Conservation (phyloP, 768 basidiomycete species). For the Suillus placidus region DNA sequence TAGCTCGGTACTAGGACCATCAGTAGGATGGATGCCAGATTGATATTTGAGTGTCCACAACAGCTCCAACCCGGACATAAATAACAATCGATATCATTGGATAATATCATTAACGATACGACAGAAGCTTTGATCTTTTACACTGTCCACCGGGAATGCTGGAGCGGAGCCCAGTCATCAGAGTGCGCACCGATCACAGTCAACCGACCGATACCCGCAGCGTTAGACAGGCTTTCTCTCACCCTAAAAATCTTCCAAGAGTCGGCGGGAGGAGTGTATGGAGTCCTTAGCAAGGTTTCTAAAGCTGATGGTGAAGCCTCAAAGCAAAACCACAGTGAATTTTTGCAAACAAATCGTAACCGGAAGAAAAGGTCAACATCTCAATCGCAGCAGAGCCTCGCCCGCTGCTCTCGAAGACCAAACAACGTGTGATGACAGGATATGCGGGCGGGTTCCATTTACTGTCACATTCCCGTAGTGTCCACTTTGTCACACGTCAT, state of each 20-base stretch:
- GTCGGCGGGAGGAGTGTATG: slow-evolving; percentile 47
- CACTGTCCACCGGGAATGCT: background rate
- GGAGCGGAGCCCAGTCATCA: background rate
- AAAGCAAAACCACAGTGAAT: background rate
- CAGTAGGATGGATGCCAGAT: background rate
- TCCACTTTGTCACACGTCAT: background rate
- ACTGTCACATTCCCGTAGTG: background rate
- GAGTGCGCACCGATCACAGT: background rate
- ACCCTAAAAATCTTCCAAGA: slow-evolving; percentile 86
- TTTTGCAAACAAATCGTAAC: slow-evolving; percentile 59
- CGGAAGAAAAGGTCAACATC: slow-evolving; percentile 79
- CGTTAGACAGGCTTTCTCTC: slow-evolving; percentile 64
- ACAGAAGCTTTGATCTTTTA: background rate
- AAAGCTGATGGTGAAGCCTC: background rate
- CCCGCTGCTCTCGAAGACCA: background rate
- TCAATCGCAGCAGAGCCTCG: slow-evolving; percentile 73
- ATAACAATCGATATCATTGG: background rate
- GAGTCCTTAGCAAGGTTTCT: slow-evolving; percentile 30
- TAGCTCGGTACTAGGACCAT: background rate
- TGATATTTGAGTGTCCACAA: background rate
- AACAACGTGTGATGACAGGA: background rate
- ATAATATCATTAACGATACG: background rate
- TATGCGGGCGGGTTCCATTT: background rate
- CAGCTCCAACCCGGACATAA: background rate
- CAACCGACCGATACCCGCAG: background rate